Base-by-base conservation (phyloP, 2,329 filamentous ascomycete genomes). In the Epichloe brachyelytri region DNA sequence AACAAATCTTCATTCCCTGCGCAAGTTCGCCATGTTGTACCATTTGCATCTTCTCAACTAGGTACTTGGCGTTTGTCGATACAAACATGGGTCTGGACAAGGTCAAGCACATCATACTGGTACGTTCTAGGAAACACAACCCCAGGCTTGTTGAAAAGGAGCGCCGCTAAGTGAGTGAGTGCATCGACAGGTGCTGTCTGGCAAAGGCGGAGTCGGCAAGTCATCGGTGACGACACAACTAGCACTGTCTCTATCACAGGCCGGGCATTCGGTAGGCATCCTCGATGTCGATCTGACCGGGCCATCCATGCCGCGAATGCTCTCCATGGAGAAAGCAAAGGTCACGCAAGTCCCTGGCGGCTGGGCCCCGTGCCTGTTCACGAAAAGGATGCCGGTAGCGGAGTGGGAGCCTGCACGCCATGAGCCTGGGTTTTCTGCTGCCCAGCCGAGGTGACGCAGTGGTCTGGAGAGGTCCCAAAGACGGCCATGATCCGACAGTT, bases 401-500 rank as follows among this genome's bases (percentile, higher is more conserved):
- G 74, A 3, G 69, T 82, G 22, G 86, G 1, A 73, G 82, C 36
- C 73, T 91, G 10, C 78, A 81, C 54, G 93, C 88, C 66, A 96
- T 97, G 86, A 95, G 88, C 51, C 75, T 98, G 1, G 93, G 90
- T 3, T 97, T 98, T 61, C 77, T 98, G 6, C 77, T 98, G 5
- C 82, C 84, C 3, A 80, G 82, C 54, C 76, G 91, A 59, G 87
- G 86, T 55, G 89, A 96, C 60, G 91, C 93, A 0, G 90, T 98
- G 0, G 93, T 98, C 39, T 98, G 93, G 93, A 81, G 93, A 49
- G 93, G 93, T 0, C 93, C 93, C 2, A 98, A 98, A 98, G 72
- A 98, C 93, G 4, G 93, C 93, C 48, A 98, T 98, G 93, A 88
- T 98, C 53, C 82, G 90, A 40, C 93, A 98, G 66, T 98, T 98